Percentiles rank a stretch among this genome's conserved stretches.
phyloP scores from a whole-genome alignment of 73 alveolate species.

The Paramecium sonneborni region DNA sequence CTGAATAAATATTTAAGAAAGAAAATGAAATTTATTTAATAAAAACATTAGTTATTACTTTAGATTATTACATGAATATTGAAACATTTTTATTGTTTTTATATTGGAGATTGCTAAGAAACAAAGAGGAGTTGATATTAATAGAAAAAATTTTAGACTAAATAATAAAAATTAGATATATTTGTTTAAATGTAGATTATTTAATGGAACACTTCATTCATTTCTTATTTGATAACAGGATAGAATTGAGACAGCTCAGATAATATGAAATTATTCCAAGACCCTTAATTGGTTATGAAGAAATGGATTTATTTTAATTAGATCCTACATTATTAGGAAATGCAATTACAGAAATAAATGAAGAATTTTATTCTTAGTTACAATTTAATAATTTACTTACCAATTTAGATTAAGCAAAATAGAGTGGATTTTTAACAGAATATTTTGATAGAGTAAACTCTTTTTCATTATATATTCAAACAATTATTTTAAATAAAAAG shows the following conservation, averaged over 20 bases:
- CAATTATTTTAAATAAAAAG: neutral
- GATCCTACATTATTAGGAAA: neutral
- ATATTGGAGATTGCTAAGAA: neutral
- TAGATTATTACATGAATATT: slow-evolving; percentile 14
- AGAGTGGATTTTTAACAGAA: neutral
- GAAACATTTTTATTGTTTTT: neutral
- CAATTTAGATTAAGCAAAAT: neutral
- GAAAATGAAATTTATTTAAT: neutral
- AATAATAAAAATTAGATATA: neutral
- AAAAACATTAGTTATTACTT: neutral
- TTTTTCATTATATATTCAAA: neutral
- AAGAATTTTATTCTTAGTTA: slow-evolving; percentile 20
- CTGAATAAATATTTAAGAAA: neutral
- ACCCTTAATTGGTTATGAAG: neutral
- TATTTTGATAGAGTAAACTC: slow-evolving; percentile 12
- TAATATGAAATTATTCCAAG: neutral
- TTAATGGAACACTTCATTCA: neutral
- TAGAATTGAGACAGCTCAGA: neutral
- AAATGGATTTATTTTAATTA: neutral
- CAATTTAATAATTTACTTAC: neutral
- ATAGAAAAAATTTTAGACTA: neutral
- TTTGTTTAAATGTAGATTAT: neutral
- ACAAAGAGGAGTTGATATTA: neutral
- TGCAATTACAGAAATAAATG: neutral
- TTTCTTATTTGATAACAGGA: neutral